Conservation (phyloP, 2,329 filamentous ascomycete species). For the Leptodontidium sp. region DNA sequence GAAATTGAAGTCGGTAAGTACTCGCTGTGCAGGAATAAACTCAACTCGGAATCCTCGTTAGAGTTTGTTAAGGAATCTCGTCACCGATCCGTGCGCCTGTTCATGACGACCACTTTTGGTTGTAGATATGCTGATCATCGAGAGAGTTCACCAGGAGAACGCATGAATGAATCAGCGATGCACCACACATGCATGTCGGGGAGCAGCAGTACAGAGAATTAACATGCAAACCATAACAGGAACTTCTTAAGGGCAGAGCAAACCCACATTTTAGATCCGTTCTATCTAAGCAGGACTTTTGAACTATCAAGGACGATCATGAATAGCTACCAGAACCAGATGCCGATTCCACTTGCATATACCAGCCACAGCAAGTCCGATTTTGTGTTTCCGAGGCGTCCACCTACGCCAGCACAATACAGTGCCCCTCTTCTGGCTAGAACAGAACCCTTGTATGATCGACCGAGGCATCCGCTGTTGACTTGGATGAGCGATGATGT, state of each 20-base stretch:
- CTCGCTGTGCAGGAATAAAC: background rate
- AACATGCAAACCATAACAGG: conserved; percentile 1
- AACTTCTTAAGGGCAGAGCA: conserved; percentile 5
- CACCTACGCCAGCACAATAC: conserved; percentile 12
- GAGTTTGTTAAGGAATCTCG: background rate
- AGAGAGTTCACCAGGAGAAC: conserved; percentile 8
- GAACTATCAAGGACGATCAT: conserved; percentile 11
- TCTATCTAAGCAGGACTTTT: conserved; percentile 6
- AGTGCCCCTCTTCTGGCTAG: background rate
- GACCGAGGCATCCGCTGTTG: background rate
- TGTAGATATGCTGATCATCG: conserved; percentile 7
- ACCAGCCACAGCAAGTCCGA: conserved; percentile 10
- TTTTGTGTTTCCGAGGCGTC: conserved; percentile 10
- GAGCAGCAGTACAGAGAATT: conserved; percentile 12
- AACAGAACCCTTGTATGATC: background rate
- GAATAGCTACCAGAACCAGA: conserved; percentile 14
- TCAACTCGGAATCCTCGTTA: background rate
- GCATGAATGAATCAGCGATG: background rate
- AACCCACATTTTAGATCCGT: conserved; percentile 7
- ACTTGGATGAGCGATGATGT: conserved; percentile 18
- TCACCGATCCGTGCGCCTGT: background rate
- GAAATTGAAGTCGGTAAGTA: background rate
- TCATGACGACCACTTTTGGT: background rate
- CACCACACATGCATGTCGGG: conserved; percentile 14
- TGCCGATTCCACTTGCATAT: conserved; percentile 15